These are phyloP conservation scores for Phoma sp. DNA, from an alignment of 2,329 filamentous ascomycete species.

Conservation along the genomic window DNA sequence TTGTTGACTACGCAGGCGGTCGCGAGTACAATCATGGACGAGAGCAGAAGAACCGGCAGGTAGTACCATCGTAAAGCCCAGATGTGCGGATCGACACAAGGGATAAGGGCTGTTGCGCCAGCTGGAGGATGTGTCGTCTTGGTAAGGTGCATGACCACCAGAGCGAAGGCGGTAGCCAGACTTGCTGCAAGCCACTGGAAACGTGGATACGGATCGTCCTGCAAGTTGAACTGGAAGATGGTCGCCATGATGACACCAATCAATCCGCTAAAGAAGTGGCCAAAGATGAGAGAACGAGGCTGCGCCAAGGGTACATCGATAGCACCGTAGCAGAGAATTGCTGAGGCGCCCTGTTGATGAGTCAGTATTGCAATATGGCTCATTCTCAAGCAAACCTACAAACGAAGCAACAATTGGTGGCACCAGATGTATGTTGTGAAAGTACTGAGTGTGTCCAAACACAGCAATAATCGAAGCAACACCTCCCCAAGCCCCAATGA, in stretches of 20 bases:
- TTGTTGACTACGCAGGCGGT: conserved; percentile 55
- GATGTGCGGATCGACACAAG: conserved; percentile 48
- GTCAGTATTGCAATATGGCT: conserved; percentile 10
- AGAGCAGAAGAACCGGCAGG: conserved; percentile 51
- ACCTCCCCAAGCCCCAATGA: conserved; percentile 53
- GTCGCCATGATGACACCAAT: conserved; percentile 53
- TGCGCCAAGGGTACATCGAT: conserved; percentile 55
- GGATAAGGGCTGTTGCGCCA: conserved; percentile 55
- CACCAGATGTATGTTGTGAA: conserved; percentile 45
- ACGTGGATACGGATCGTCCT: conserved; percentile 29
- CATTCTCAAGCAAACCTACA: conserved; percentile 28
- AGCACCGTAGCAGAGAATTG: conserved; percentile 55
- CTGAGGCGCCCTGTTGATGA: conserved; percentile 49
- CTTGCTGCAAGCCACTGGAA: conserved; percentile 54
- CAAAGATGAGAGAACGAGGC: conserved; percentile 53
- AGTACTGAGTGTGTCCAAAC: conserved; percentile 49
- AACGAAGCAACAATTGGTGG: conserved; percentile 52
- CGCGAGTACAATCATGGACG: conserved; percentile 48
- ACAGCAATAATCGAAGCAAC: conserved; percentile 51
- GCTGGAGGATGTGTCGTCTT: conserved; percentile 57
- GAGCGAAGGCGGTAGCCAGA: conserved; percentile 51
- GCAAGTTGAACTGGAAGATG: conserved; percentile 50
- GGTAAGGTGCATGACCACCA: conserved; percentile 55
- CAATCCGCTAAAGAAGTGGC: conserved; percentile 54
- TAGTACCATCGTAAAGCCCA: conserved; percentile 53